Percentiles rank a stretch among this genome's conserved stretches.
Evolutionary conservation across 2,329 filamentous ascomycete genomes (phyloP).

Genomic region (Pochonia chlamydosporia): DNA sequence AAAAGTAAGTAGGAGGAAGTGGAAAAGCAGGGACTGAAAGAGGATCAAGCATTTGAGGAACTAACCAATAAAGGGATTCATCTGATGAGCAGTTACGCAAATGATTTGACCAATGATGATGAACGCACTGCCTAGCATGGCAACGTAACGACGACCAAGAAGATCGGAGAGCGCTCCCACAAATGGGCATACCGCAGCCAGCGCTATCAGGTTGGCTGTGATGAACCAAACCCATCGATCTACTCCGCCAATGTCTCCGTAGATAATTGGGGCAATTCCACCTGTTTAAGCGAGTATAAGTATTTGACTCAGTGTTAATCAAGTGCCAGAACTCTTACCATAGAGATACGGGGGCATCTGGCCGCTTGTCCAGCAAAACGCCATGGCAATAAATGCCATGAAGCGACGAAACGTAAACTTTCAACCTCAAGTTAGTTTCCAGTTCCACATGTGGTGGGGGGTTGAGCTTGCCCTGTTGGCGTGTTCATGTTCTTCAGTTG

Average conservation of each 20-base stretch:
- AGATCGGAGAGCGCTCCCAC: constrained; percentile 62
- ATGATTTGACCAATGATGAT: constrained; percentile 56
- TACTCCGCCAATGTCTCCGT: constrained; percentile 52
- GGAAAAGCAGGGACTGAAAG: background rate
- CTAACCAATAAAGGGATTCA: constrained; percentile 57
- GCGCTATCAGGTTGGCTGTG: constrained; percentile 47
- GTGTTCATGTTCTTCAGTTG: too few relatives aligned
- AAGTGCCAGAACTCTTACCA: background rate
- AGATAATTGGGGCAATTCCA: constrained; percentile 33
- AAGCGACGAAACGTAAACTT: too few relatives aligned
- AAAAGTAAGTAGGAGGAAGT: background rate
- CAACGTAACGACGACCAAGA: constrained; percentile 55
- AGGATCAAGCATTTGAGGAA: background rate
- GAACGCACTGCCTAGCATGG: constrained; percentile 44
- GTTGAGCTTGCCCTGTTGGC: too few relatives aligned
- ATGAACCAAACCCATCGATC: constrained; percentile 59
- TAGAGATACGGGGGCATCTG: too few relatives aligned
- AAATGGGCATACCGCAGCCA: constrained; percentile 54
- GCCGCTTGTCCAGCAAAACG: too few relatives aligned
- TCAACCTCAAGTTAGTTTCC: too few relatives aligned
- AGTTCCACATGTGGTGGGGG: too few relatives aligned
- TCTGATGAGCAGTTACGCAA: constrained; percentile 48
- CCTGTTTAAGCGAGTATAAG: background rate
- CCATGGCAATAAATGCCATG: too few relatives aligned
- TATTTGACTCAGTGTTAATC: background rate